Evolutionary conservation across 1,139 yeast species (phyloP).

Genomic region (Yamadazyma dendronema): DNA sequence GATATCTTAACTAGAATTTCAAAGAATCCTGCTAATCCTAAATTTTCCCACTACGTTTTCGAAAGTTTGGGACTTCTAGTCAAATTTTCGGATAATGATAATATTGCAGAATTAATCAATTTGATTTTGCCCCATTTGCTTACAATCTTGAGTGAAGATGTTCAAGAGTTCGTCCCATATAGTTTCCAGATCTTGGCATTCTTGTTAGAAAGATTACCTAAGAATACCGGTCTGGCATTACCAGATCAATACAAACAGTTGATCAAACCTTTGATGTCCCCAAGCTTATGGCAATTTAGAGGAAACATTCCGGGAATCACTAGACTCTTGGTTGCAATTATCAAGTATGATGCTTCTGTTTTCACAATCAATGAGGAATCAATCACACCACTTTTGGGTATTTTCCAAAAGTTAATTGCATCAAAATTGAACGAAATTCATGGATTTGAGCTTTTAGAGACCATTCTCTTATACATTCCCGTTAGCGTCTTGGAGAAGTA

Average conservation of each 20-base stretch:
- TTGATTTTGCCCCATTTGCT: conserved; percentile 67
- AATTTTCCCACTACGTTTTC: conserved; percentile 85
- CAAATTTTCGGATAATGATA: conserved; percentile 37
- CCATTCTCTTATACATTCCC: conserved; percentile 61
- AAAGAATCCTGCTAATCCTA: conserved; percentile 93
- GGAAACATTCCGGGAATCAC: conserved; percentile 95
- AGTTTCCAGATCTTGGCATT: conserved; percentile 84
- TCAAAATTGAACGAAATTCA: conserved; percentile 76
- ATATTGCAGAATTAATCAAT: conserved; percentile 48
- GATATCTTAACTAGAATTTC: conserved; percentile 69
- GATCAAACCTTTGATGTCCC: conserved; percentile 80
- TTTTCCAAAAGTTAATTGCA: conserved; percentile 90
- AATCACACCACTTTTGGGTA: conserved; percentile 83
- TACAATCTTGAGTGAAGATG: conserved; percentile 71
- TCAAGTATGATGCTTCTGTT: conserved; percentile 56
- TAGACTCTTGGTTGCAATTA: conserved; percentile 69
- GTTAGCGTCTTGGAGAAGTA: conserved; percentile 50
- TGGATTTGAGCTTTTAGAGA: conserved; percentile 83
- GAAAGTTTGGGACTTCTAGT: conserved; percentile 82
- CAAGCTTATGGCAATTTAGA: conserved; percentile 85
- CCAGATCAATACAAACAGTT: conserved; percentile 67
- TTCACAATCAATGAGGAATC: conserved; percentile 42
- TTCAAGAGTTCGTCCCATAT: conserved; percentile 93
- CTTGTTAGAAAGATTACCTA: conserved; percentile 65
- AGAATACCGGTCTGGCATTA: conserved; percentile 28